Conservation (phyloP, 805 yeast species). For the Phaffomyces opuntiae region DNA sequence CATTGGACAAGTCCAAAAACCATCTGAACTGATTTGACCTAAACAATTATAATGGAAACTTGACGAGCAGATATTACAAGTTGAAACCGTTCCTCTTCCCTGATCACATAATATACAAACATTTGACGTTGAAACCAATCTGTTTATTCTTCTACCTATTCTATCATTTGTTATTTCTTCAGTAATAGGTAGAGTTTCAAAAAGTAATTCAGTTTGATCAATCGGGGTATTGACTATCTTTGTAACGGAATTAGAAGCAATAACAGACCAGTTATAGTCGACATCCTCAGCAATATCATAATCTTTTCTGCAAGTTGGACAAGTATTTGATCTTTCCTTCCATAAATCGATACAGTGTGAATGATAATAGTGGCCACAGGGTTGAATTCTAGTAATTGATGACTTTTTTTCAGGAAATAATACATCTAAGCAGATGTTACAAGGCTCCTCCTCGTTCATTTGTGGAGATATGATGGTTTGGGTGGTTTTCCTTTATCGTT, state of each 20-base stretch:
- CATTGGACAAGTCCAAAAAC: conserved; percentile 43
- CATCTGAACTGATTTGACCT: conserved; percentile 22
- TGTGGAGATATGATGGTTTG: too few species aligned
- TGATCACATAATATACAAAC: conserved; percentile 20
- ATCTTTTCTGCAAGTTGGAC: conserved; percentile 54
- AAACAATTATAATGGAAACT: conserved; percentile 36
- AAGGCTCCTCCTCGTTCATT: conserved; percentile 24
- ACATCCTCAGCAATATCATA: conserved; percentile 33
- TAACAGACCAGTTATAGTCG: conserved; percentile 13
- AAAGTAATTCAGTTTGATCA: conserved; percentile 10
- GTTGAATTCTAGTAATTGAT: conserved; percentile 25
- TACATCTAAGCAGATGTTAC: conserved; percentile 56
- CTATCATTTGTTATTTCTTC: conserved; percentile 4
- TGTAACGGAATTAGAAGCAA: conserved; percentile 8
- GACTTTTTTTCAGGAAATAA: conserved; percentile 19
- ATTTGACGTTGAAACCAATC: conserved; percentile 18
- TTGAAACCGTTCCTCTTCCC: conserved; percentile 11
- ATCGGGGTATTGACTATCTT: conserved; percentile 7
- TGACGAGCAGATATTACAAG: conserved; percentile 30
- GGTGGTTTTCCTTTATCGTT: too few species aligned
- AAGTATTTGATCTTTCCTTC: conserved; percentile 48
- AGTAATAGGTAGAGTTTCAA: conserved; percentile 5
- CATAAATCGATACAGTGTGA: conserved; percentile 49
- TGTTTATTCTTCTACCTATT: conserved; percentile 14
- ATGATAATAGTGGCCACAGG: conserved; percentile 54